phyloP scores from a whole-genome alignment of 495 filamentous ascomycete species.

The Hyphodiscus hymeniophilus region DNA sequence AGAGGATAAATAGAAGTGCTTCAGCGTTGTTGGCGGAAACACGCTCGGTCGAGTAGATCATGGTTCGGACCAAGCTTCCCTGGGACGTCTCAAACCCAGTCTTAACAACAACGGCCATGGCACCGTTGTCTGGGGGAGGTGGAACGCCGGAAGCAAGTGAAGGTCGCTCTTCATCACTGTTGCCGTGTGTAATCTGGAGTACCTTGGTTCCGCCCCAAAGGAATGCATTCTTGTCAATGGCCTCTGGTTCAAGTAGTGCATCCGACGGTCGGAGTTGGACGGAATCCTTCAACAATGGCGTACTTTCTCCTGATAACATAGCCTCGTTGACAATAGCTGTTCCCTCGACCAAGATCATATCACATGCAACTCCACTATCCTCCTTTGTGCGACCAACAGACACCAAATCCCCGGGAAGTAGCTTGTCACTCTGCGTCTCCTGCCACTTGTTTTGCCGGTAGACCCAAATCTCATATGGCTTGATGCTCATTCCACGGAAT shows the following conservation, averaged over 20 bases:
- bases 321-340: slow-evolving; percentile 98
- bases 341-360: slow-evolving; percentile 91
- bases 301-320: slow-evolving; percentile 98
- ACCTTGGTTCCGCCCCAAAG: slow-evolving; percentile 97
- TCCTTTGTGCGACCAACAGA: slow-evolving; percentile 94
- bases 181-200: slow-evolving; percentile 83
- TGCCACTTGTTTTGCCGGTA: slow-evolving; percentile 79
- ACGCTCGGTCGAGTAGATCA: slow-evolving; percentile 99
- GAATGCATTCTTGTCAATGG: slow-evolving; percentile 91
- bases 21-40: slow-evolving; percentile 96
- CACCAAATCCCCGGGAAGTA: slow-evolving; percentile 92
- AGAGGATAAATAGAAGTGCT: slow-evolving; percentile 91
- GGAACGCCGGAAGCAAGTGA: slow-evolving; percentile 64
- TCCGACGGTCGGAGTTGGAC: slow-evolving; percentile 83
- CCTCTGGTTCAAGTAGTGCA: slow-evolving; percentile 80
- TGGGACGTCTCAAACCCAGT: slow-evolving; percentile 99
- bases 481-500: slow-evolving; percentile 98
- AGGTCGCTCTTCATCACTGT: slow-evolving; percentile 60
- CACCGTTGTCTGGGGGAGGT: slow-evolving; percentile 78
- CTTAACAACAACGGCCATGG: slow-evolving; percentile 89
- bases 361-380: slow-evolving; percentile 92
- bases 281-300: slow-evolving; percentile 92
- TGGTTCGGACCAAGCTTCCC: slow-evolving; percentile 93
- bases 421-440: slow-evolving; percentile 85
- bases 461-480: slow-evolving; percentile 91